Evolutionary conservation across 2,329 filamentous ascomycete species (phyloP).

Genomic region (Aspergillus viridinutans): DNA sequence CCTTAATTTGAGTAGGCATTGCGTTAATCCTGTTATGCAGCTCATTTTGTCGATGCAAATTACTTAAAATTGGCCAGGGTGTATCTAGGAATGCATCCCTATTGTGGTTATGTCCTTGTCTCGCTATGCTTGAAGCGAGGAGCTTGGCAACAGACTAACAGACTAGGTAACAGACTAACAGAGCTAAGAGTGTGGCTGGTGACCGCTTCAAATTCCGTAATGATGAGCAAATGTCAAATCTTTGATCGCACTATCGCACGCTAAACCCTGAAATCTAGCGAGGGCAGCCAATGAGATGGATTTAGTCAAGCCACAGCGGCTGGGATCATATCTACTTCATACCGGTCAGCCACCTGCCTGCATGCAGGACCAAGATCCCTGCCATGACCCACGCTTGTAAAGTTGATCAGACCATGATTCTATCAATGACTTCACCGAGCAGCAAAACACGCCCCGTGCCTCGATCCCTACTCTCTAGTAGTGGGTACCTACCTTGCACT

Average conservation of each 20-base stretch:
- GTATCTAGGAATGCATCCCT: not conserved
- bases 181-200: not conserved
- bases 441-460: slow-evolving; percentile 5
- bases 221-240: not conserved
- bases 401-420: not conserved
- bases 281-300: not conserved
- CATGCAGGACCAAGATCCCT: not conserved
- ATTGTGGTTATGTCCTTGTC: too few relatives aligned
- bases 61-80: not conserved
- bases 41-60: not conserved
- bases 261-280: not conserved
- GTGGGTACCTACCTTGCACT: not conserved
- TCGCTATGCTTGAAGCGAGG: not conserved
- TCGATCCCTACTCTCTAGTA: not conserved
- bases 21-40: not conserved
- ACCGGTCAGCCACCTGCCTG: not conserved
- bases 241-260: not conserved
- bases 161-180: too few relatives aligned
- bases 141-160: too few relatives aligned
- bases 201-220: not conserved
- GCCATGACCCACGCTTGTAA: slow-evolving; percentile 3
- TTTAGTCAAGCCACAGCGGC: slow-evolving; percentile 2
- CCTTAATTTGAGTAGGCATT: too few relatives aligned
- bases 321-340: not conserved
- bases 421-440: slow-evolving; percentile 7